A percentile compares a stretch with the other conserved stretches of the same genome.
Conservation (phyloP, 2,329 filamentous ascomycete genomes). For the Penicillium sumatraense region DNA sequence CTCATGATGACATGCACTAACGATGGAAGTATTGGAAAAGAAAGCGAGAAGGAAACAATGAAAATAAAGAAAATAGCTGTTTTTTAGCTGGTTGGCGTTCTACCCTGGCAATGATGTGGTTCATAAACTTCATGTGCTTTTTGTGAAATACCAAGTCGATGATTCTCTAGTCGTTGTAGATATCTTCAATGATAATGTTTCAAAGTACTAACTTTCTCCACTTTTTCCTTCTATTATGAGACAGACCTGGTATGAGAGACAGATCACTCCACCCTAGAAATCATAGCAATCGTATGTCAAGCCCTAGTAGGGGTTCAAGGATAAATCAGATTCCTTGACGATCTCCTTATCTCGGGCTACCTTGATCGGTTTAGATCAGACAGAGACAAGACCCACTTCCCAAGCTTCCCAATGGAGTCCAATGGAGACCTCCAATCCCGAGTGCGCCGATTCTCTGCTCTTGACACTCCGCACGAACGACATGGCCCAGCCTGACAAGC, state of each 20-base stretch:
- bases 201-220: too few relatives aligned
- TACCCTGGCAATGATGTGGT: conserved; percentile 6
- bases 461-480: neutral
- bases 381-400: conserved; percentile 2
- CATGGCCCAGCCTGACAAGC: neutral
- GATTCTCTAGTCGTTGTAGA: neutral
- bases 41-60: too few relatives aligned
- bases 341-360: conserved; percentile 1
- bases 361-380: conserved; percentile 17
- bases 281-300: too few relatives aligned
- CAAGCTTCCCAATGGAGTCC: too few relatives aligned
- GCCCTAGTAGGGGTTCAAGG: too few relatives aligned
- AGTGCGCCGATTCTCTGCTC: neutral
- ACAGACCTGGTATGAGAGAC: too few relatives aligned
- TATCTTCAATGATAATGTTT: neutral
- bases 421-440: conserved; percentile 2
- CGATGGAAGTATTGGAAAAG: conserved; percentile 21
- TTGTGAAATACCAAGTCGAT: conserved; percentile 9
- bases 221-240: too few relatives aligned
- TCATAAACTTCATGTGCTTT: conserved; percentile 2
- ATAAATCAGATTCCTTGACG: neutral
- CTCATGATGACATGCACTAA: conserved; percentile 29
- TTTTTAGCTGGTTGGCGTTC: conserved; percentile 29
- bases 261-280: too few relatives aligned
- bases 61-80: conserved; percentile 20